Evolutionary conservation across 106 monocot genomes (phyloP).

Genomic region (Hemerocallis citrina): DNA sequence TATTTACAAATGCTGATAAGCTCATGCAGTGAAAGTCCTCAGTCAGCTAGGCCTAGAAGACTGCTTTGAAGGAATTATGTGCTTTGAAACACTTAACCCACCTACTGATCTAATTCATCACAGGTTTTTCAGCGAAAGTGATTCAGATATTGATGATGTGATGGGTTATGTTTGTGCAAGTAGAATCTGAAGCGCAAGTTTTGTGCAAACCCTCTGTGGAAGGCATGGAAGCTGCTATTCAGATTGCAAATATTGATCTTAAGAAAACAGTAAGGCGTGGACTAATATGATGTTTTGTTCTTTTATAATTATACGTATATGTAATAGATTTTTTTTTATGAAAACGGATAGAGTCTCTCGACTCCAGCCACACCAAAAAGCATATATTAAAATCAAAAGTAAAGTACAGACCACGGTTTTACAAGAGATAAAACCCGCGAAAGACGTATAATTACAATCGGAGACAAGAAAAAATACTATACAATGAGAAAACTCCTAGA

Average conservation of each 20-base stretch:
- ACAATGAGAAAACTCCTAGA: too few relatives aligned
- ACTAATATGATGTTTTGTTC: neutral
- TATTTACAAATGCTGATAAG: constrained; percentile 78
- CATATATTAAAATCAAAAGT: too few relatives aligned
- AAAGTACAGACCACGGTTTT: too few relatives aligned
- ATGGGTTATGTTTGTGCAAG: neutral
- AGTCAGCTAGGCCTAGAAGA: constrained; percentile 58
- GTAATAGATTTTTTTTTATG: constrained; percentile 56
- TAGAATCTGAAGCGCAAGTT: constrained; percentile 8
- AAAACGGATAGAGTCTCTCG: too few relatives aligned
- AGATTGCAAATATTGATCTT: constrained; percentile 53
- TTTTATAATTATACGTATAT: neutral
- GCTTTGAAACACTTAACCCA: constrained; percentile 78
- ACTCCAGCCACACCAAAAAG: too few relatives aligned
- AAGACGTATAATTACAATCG: too few relatives aligned
- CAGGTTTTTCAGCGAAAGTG: constrained; percentile 2
- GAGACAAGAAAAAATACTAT: too few relatives aligned
- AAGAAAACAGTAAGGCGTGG: constrained; percentile 42
- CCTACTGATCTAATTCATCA: neutral
- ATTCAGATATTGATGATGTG: constrained; percentile 5
- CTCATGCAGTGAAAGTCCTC: constrained; percentile 49
- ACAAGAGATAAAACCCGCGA: too few relatives aligned
- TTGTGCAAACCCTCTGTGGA: constrained; percentile 62
- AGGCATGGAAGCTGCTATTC: constrained; percentile 55
- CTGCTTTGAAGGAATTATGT: constrained; percentile 78